These are phyloP conservation scores for Lachancea sp. DNA, from an alignment of 805 yeast genomes.

Conservation along the genomic window DNA sequence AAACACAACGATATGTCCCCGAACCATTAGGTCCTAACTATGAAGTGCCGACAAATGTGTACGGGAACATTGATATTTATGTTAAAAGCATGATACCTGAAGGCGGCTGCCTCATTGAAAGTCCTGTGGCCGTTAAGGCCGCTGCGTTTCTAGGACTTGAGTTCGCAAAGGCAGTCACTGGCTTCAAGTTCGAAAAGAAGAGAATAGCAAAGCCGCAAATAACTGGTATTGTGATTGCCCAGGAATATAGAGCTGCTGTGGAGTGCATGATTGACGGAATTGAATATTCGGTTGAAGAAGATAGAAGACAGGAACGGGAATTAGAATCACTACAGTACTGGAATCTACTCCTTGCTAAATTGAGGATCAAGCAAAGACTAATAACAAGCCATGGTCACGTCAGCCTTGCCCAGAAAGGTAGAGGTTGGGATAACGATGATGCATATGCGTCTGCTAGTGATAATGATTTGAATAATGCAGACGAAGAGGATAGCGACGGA, in stretches of 20 bases:
- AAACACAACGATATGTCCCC: constrained; percentile 67
- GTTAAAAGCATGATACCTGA: constrained; percentile 74
- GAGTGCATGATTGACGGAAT: constrained; percentile 27
- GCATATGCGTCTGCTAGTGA: constrained; percentile 7
- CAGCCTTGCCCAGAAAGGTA: constrained; percentile 5
- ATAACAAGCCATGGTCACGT: constrained; percentile 41
- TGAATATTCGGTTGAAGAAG: constrained; percentile 30
- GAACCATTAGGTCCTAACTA: constrained; percentile 54
- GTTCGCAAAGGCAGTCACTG: constrained; percentile 80
- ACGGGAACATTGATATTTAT: constrained; percentile 79
- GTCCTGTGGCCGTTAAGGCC: constrained; percentile 56
- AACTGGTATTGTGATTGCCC: constrained; percentile 71
- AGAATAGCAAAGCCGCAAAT: constrained; percentile 53
- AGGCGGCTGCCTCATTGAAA: constrained; percentile 59
- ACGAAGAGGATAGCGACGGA: neutral
- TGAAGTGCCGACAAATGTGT: constrained; percentile 63
- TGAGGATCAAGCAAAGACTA: constrained; percentile 33
- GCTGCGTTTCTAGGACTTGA: constrained; percentile 66
- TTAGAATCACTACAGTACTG: constrained; percentile 40
- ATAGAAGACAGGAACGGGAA: constrained; percentile 39
- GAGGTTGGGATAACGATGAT: constrained; percentile 16
- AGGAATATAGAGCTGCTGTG: constrained; percentile 39
- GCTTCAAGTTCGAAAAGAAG: constrained; percentile 64
- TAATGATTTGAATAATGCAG: neutral
- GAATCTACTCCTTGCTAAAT: constrained; percentile 32